Evolutionary conservation across 306 rosid genomes (phyloP).

Genomic region (Spatholobus suberectus): DNA sequence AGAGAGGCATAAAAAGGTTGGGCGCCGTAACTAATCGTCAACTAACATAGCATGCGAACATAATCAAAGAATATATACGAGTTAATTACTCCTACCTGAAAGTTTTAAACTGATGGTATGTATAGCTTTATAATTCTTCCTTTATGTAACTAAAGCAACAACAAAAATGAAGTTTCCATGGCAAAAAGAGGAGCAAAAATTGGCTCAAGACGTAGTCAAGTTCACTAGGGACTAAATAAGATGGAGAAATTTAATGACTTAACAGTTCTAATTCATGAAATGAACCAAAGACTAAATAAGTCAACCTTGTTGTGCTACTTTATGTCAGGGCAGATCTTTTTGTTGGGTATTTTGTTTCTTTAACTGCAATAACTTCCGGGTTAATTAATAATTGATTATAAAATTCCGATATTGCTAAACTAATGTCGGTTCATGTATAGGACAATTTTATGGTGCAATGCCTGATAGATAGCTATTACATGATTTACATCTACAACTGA

Average conservation of each 20-base stretch:
- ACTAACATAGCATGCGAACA: not conserved
- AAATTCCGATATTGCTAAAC: not conserved
- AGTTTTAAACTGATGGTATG: not conserved
- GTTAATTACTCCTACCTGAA: constrained; percentile 9
- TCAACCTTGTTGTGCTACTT: not conserved
- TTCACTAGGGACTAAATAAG: not conserved
- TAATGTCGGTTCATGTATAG: not conserved
- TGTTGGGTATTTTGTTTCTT: not conserved
- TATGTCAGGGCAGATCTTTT: not conserved
- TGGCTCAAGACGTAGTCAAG: not conserved
- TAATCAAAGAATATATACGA: not conserved
- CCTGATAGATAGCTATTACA: not conserved
- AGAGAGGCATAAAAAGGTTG: constrained; percentile 15
- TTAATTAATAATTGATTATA: not conserved
- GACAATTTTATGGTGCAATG: not conserved
- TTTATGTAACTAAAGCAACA: not conserved
- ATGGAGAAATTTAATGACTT: not conserved
- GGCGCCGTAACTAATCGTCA: not conserved
- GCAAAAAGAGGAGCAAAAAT: not conserved
- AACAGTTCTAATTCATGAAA: not conserved
- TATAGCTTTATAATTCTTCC: not conserved
- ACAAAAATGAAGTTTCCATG: not conserved
- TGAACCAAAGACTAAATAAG: not conserved
- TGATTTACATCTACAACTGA: not conserved
- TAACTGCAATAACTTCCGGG: not conserved